Percentiles rank a stretch among this genome's conserved stretches.
These are phyloP conservation scores for Rauvolfia tetraphylla DNA, from an alignment of 257 asterid species.

Conservation along the genomic window DNA sequence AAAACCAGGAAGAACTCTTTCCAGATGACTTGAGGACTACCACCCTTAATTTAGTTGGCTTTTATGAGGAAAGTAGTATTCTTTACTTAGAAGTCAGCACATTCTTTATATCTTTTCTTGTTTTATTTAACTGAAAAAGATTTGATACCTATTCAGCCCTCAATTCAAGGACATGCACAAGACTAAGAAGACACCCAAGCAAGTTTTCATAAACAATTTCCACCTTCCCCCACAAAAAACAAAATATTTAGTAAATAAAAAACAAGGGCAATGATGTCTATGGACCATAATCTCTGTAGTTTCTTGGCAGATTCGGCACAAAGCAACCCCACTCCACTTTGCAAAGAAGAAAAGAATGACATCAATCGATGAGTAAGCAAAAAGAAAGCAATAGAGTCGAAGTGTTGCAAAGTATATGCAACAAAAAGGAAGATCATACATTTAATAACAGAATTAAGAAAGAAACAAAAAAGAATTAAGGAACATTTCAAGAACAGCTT, in stretches of 20 bases:
- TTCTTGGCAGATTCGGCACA: not conserved
- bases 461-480: not conserved
- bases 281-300: not conserved
- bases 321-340: not conserved
- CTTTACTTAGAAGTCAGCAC: constrained; percentile 7
- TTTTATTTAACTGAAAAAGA: not conserved
- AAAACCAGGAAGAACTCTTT: not conserved
- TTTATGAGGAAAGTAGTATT: constrained; percentile 9
- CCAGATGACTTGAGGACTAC: not conserved
- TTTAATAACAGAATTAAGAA: not conserved
- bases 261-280: not conserved
- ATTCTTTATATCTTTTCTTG: constrained; percentile 14
- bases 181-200: not conserved
- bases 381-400: not conserved
- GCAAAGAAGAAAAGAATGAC: not conserved
- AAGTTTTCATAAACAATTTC: not conserved
- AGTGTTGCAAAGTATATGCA: not conserved
- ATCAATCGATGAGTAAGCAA: not conserved
- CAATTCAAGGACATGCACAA: constrained; percentile 9
- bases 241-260: not conserved
- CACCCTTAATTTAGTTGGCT: not conserved
- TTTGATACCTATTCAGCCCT: constrained; percentile 4
- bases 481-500: not conserved
- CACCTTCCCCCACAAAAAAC: not conserved
- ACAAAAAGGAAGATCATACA: not conserved